Evolutionary conservation across 495 filamentous ascomycete genomes (phyloP), one percentile per base, ranked within the genome.

Genomic region (Durotheca rogersii): DNA sequence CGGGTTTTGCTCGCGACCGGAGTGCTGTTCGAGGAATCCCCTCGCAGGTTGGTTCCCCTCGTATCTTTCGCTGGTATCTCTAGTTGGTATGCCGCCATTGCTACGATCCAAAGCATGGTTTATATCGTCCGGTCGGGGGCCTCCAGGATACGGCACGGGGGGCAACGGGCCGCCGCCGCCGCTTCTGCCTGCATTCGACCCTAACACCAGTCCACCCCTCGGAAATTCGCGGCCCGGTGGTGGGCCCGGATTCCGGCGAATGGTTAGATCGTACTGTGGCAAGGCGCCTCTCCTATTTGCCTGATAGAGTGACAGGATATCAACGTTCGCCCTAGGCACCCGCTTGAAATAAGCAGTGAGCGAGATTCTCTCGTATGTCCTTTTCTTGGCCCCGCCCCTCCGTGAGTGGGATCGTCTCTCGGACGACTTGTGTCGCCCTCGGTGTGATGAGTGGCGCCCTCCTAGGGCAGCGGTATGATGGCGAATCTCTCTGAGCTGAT

Each of bases 341-440:
- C 58, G 57, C 54, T 70, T 68, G 48, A 67, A 73, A 35, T 71
- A 73, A 4, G 65, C 65, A 4, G 57, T 69, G 27, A 73, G 38
- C 12, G 63, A 67, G 7, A 69, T 51, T 2, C 61, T 38, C 38
- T 73, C 65, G 11, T 53, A 49, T 1, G 35, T 38, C 38, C 5
- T 42, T 32, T 38, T 47, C 58, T 25, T 36, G n/a, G 11, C 19
- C 14, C 40, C 47, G 29, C 39, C 47, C 19, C 20, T 60, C 49
- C 40, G 31, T 3, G 33, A 30, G 29, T 41, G 32, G 17, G 45
- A 27, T 30, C 37, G 21, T 45, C 16, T 53, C 27, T 46, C 48
- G 36, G 15, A 41, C 23, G 31, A 44, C 9, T 32, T 20, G 17
- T 37, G 41, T 7, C 29, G 46, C 11, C 7, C 38, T 15, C 33